Conservation (phyloP, 176 grass and related monocot species). For the Aegilops umbellulata region DNA sequence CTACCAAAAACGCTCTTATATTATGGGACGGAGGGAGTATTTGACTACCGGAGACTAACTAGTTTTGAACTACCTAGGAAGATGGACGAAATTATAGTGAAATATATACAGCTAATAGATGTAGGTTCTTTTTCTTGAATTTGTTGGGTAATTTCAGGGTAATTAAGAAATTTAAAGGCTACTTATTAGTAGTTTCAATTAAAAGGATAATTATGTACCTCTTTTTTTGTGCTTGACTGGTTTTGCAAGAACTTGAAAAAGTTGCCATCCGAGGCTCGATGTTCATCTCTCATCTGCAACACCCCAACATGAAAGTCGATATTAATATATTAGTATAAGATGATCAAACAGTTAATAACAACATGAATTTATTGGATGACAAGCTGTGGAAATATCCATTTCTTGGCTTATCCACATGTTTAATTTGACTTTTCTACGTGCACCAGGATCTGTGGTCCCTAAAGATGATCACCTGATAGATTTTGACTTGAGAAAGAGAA, state of each 20-base stretch:
- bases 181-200: background rate
- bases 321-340: background rate
- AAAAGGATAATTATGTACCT: background rate
- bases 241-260: slow-evolving; percentile 26
- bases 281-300: slow-evolving; percentile 27
- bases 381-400: slow-evolving; percentile 13
- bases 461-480: slow-evolving; percentile 19
- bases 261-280: background rate
- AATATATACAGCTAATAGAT: background rate
- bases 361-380: background rate
- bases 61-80: background rate
- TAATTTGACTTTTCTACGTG: background rate
- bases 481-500: slow-evolving; percentile 11
- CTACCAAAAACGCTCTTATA: too few species aligned
- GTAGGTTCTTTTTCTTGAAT: background rate
- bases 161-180: background rate
- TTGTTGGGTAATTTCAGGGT: background rate
- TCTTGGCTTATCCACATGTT: background rate
- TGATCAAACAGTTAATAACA: background rate
- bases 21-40: too few species aligned
- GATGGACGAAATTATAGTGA: background rate
- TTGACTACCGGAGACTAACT: background rate
- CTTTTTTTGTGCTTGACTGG: slow-evolving; percentile 24
- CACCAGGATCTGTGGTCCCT: background rate
- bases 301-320: background rate